Evolutionary conservation across 768 basidiomycete species (phyloP), one percentile per base, ranked within the genome.

Genomic region (Fomitopsis serialis): DNA sequence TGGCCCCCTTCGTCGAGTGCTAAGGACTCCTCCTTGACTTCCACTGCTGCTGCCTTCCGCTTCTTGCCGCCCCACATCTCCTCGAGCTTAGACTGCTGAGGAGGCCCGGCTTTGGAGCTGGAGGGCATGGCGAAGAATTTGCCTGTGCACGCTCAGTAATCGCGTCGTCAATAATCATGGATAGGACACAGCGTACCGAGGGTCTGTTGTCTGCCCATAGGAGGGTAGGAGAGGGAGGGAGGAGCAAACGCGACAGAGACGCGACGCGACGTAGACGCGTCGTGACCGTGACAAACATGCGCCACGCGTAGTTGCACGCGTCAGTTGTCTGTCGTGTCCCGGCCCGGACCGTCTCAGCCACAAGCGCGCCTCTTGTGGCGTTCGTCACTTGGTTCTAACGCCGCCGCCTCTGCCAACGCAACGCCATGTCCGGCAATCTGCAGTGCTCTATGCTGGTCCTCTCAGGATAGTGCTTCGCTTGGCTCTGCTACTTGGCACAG

Each of bases 121-220:
- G 77, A 77, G 0, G 90, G 87, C 86, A 90, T 87, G 54, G 77
- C 73, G 52, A 91, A 82, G 74, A 90, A 92, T 63, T 80, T 88
- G 35, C 83, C 89, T 92, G 5, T 32, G 32, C 47, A n/a, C 5
- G n/a, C 8, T 29, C n/a, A 9, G 2, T 25, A 0, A 13, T 27
- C 11, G 12, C 22, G 36, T 29, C 40, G 42, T 19, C 27, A 46
- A 23, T 36, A 37, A 53, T 45, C 48, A 45, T n/a, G 37, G 37
- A 42, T 35, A 12, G 27, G 1, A 27, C 48, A 19, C 19, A 22
- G 64, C 70, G 17, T 54, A 85, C 87, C 83, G 44, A 91, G 74
- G 1, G 88, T 89, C 67, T 84, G 84, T 68, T 91, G 88, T 63
- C 85, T 80, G 49, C 75, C 76, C 86, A 89, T 90, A 47, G 57